These are phyloP conservation scores for Dictyostelium citrinum DNA, from an alignment of 78 protist genomes.

Conservation along the genomic window DNA sequence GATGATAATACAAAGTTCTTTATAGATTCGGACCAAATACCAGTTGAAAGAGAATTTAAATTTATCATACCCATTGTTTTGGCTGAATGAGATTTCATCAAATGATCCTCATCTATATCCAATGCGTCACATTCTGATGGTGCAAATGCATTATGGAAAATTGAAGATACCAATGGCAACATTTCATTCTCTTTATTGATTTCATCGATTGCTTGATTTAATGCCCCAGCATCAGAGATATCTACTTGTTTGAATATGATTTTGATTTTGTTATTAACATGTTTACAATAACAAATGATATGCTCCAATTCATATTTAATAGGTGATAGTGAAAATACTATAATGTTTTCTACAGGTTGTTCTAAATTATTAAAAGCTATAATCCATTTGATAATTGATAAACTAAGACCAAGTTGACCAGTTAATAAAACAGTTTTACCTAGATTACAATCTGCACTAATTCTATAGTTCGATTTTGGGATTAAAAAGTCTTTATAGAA, in stretches of 20 bases:
- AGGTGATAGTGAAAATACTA: constrained; percentile 13
- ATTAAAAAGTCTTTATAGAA: neutral
- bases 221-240: neutral
- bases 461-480: neutral
- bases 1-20: constrained; percentile 54
- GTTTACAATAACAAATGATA: neutral
- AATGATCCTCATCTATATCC: neutral
- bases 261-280: neutral
- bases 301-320: constrained; percentile 36
- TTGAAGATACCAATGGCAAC: constrained; percentile 10
- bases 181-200: neutral
- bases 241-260: neutral
- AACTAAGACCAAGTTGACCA: constrained; percentile 48
- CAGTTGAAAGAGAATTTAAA: constrained; percentile 30
- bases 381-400: constrained; percentile 26
- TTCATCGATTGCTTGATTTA: neutral
- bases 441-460: neutral
- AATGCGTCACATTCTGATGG: neutral
- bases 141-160: constrained; percentile 53
- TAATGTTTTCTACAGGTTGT: neutral
- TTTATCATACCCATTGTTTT: constrained; percentile 69
- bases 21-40: neutral
- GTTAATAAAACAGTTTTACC: constrained; percentile 1
- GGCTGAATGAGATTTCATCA: neutral
- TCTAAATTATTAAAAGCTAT: neutral